Base-by-base conservation (phyloP, 192 early-diverging fungal genomes). In the Linnemannia exigua region DNA sequence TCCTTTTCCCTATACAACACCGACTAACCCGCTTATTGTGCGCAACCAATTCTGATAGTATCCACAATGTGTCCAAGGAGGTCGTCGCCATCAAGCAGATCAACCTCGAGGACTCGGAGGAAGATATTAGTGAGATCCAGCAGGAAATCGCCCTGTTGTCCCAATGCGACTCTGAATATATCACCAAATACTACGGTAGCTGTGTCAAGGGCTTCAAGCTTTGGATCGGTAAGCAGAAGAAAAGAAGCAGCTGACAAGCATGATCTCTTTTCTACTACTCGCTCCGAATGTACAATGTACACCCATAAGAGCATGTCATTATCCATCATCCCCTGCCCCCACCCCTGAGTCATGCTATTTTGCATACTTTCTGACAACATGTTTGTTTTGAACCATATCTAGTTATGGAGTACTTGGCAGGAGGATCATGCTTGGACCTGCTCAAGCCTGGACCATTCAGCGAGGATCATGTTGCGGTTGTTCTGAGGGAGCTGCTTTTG, bases 401-500 rank as follows among this genome's bases (percentile, higher is more conserved):
- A 90, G 90, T 91, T 12, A 91, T 91, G 90, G 90, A 91, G 72
- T 91, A 88, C 58, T 66, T 91, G 33, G 73, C 88, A 35, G 90
- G 90, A 61, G 90, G 90, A 75, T 91, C 90, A 6, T 90, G 90
- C 78, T 68, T 91, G 19, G 90, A 91, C 69, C 68, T 91, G 88
- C 81, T 89, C 19, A 88, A 89, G 48, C 89, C 89, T n/a, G 89
- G 87, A 78, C 80, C 87, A 19, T 88, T 88, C 76, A 82, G 84
- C 52, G 89, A 89, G 67, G 79, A 88, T 36, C 83, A 89, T 79
- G 84, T 89, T 46, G 89, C 89, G 1, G 78, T 89, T 46, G 95
- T 99, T 33, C 72, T 98, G 68, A 92, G 95, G 71, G 97, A 99
- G 77, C 88, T 98, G 69, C 89, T 99, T 20, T 84, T 92, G 61